Evolutionary conservation across 805 yeast species (phyloP), one percentile per base, ranked within the genome.

Genomic region (Naumovozyma castellii): DNA sequence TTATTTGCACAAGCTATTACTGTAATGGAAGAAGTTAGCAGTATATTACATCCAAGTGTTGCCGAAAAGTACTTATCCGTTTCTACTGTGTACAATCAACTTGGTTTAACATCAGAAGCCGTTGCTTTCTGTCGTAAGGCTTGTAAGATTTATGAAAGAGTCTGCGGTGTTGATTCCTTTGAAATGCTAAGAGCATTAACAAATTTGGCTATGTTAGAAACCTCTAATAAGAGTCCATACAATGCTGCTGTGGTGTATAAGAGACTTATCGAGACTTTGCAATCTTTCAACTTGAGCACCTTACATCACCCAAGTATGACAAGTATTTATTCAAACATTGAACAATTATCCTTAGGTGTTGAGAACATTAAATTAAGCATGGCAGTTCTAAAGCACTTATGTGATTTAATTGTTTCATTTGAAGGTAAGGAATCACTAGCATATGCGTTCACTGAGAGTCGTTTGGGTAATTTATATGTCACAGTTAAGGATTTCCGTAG

Each of bases 11-110:
- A 90, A 59, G 70, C 92, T 20, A 65, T 84, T 28, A 64, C 80
- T 6, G 69, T 86, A 40, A 76, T 76, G 46, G 95, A 87, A 58
- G 95, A 86, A 56, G 76, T 85, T 22, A 84, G 84, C 51, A 96
- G 97, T 22, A 58, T 71, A 19, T 72, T 90, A 22, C 92, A 88
- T 53, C 73, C 81, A 6, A 86, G 80, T 49, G 83, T 88, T 20
- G 86, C 90, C 12, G 73, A 73, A 38, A 78, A 78, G 28, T 81
- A 80, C 54, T 65, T 78, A 32, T 66, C 75, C 8, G 66, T 86
- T 35, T 81, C 94, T 12, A 77, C 78, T 45, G 60, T 78, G 15
- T 84, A 76, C 63, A 71, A 75, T 42, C 86, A 80, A 43, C 57
- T 76, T 34, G 76, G 77, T 13, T 63, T 72, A 50, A 57, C 64